These are phyloP conservation scores for Creolimax fragrantissima DNA, from an alignment of 78 protist genomes.

Conservation along the genomic window DNA sequence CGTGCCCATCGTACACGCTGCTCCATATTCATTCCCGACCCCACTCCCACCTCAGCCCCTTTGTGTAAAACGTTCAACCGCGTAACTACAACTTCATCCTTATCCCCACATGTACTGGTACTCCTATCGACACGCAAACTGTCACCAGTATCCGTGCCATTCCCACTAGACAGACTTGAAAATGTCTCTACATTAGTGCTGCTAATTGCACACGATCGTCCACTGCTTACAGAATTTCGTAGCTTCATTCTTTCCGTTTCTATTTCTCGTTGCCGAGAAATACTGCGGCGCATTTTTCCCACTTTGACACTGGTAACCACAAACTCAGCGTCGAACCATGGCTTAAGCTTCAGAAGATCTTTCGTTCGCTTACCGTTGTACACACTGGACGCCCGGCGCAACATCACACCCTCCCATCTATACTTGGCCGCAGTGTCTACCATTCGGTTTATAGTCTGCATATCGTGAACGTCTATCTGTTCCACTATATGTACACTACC, in stretches of 20 bases:
- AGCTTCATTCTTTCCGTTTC: background rate
- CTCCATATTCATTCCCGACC: background rate
- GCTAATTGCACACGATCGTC: background rate
- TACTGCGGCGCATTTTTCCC: background rate
- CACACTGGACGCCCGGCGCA: background rate
- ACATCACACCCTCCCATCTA: conserved; percentile 3
- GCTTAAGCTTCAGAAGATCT: background rate
- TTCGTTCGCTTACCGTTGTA: background rate
- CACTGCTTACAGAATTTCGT: background rate
- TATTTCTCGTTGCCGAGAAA: background rate
- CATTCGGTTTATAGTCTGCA: background rate
- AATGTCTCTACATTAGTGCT: too few relatives aligned
- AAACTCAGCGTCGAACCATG: background rate
- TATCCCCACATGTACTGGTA: too few relatives aligned
- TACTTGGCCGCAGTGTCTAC: background rate
- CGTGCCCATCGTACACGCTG: background rate
- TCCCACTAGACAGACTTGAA: too few relatives aligned
- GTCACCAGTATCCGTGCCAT: too few relatives aligned
- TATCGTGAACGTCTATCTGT: background rate
- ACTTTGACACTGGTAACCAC: background rate
- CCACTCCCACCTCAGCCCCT: background rate
- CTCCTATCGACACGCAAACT: too few relatives aligned
- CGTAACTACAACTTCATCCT: background rate
- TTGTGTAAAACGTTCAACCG: background rate
- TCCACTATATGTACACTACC: background rate